Base-by-base conservation (phyloP, 768 basidiomycete genomes). In the Suillus luteus region DNA sequence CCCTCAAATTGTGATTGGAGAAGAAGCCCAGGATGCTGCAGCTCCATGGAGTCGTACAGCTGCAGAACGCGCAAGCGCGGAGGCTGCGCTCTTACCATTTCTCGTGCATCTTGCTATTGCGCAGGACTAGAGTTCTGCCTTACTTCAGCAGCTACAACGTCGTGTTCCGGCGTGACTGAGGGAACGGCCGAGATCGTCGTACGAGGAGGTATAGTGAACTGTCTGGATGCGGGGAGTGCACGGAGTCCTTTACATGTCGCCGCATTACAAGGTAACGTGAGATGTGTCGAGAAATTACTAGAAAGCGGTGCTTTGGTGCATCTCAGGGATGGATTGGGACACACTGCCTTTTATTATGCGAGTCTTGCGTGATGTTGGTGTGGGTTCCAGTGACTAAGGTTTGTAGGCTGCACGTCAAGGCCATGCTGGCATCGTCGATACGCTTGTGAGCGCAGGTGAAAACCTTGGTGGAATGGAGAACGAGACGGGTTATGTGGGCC, bases 301-400 rank as follows among this genome's bases (percentile, higher is more conserved):
- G 80, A 84, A 64, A 85, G 86, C 0, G 93, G 93, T 5, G 92
- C 93, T 1, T 78, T 93, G 15, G 93, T 95, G 24, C 93, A 96
- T 73, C 78, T 91, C 10, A 82, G 94, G 62, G 94, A 96, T 72
- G 72, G 76, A 1, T 80, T 95, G 52, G 94, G 92, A 2, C 93
- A 95, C 69, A 94, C 93, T 15, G 84, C 92, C 3, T 78, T 95
- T 17, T 95, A 94, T 75, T 91, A 93, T 75, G 91, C 91, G 66
- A 69, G 86, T 74, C 37, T 17, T 48, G 51, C 55, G 19, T 44
- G 24, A 57, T 43, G 22, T 59, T 60, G 6, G 31, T 5, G 33
- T 41, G 17, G 24, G 17, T 19, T 48, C 1, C 24, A 46, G 60
- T 55, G 40, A 17, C 51, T 63, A 41, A 69, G 48, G 10, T 31